Evolutionary conservation across 2,329 filamentous ascomycete species (phyloP), one percentile per base, ranked within the genome.

Genomic region (Apiospora phragmitis): DNA sequence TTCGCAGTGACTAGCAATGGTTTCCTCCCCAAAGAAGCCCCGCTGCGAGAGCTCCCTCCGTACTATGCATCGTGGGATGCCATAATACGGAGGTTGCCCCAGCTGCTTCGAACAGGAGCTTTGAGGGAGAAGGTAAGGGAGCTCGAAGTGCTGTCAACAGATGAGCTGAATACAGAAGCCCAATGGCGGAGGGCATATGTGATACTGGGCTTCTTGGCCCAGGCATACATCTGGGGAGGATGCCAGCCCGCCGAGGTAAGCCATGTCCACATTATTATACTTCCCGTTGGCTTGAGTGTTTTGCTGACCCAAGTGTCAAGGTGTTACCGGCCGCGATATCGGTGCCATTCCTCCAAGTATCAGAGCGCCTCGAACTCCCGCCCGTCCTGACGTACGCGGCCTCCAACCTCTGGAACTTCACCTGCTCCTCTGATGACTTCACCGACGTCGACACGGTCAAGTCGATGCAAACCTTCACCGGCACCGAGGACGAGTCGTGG

Each of bases 381-480:
- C 92, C 94, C 1, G 93, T 97, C 0, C 93, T 94, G n/a, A 97
- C 95, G 14, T 98, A 97, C 77, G 93, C 95, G 0, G 93, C 89
- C 0, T 85, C 95, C 43, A 94, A 93, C 75, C 86, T 98, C 16
- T 98, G 95, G 95, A 98, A 98, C 82, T 98, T 93, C 82, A 86
- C 88, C 72, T 90, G 92, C 72, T 75, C 0, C 72, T 75, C 75
- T 0, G 29, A 16, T 2, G 87, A 90, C 67, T 89, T 92, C 38
- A 88, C 91, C 74, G 84, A 89, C 70, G 84, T 95, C 12, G 88
- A 93, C 71, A 90, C 92, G 68, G 85, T 98, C 14, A 85, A 87
- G 26, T 92, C 91, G 0, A 86, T 95, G 12, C 88, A 92, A 77
- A 97, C 95, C 16, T 96, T 97, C 77, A 98, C 94, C 5, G 95